Base-by-base conservation (phyloP, 495 filamentous ascomycete genomes). In the Penicillium angulare region DNA sequence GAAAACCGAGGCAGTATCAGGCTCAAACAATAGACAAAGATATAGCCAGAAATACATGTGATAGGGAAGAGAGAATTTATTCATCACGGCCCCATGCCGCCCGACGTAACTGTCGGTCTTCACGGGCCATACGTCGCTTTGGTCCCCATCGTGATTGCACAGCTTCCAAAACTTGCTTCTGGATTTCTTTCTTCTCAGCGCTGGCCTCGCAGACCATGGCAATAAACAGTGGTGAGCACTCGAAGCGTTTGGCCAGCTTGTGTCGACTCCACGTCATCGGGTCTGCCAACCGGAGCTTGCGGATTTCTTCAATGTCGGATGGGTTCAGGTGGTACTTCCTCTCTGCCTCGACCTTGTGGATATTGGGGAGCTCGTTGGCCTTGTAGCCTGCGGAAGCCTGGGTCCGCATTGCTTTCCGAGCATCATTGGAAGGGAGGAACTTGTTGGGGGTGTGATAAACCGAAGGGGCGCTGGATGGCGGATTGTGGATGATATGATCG, bases 401-500 rank as follows among this genome's bases (percentile, higher is more conserved):
- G 17, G 61, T 43, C 15, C 74, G 70, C 52, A 90, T 71, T 42
- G 71, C 68, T 48, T 84, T 82, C 23, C 92, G 85, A 7, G 80
- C 79, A 72, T 98, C 95, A 50, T 77, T 72, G 52, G 75, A 73
- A 23, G 93, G 95, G 13, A 98, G 84, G 74, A 98, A 98, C 55
- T 89, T 91, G 49, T 82, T 75, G 24, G 93, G 93, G 3, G 93
- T 98, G 66, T 95, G 82, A 67, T 86, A 89, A 27, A 91, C 85
- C 16, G 83, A 88, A 2, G 95, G 81, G 0, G 82, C 79, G 26
- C 89, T 83, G n/a, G 92, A 86, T 6, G 93, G 93, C 34, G 93
- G 93, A 73, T 97, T 97, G 85, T 86, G 92, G 71, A 98, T 84
- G 66, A 97, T 89, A 57, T 89, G 79, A 55, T 85, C 76, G 49